phyloP scores from a whole-genome alignment of 163 green algal genomes.

The Trebouxia gelatinosa region DNA sequence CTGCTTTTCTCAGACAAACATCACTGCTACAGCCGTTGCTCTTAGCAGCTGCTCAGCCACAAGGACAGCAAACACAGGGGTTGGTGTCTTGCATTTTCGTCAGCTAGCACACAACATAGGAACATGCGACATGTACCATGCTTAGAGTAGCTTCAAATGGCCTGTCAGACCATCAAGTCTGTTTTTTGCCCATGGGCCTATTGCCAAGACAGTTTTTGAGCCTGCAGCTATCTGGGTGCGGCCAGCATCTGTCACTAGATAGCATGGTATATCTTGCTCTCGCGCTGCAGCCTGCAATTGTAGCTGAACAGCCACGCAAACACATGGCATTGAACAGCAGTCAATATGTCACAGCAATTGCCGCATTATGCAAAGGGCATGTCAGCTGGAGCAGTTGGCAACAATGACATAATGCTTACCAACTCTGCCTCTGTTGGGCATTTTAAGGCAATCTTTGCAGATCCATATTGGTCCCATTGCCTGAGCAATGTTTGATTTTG shows the following conservation, averaged over 20 bases:
- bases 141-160: slow-evolving; percentile 62
- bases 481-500: slow-evolving; percentile 45
- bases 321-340: no score
- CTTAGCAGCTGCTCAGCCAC: no score
- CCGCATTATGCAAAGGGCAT: no score
- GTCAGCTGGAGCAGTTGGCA: no score
- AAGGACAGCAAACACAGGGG: no score
- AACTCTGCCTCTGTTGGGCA: slow-evolving; percentile 52
- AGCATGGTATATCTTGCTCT: slow-evolving; percentile 47
- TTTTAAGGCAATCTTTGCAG: slow-evolving; percentile 71
- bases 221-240: slow-evolving; percentile 68
- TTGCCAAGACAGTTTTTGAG: slow-evolving; percentile 68
- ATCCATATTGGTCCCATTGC: slow-evolving; percentile 64
- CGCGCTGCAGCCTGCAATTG: slow-evolving; percentile 46
- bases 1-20: no score
- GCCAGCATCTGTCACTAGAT: slow-evolving; percentile 71
- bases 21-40: no score
- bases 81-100: no score
- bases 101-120: no score
- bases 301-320: no score
- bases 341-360: no score
- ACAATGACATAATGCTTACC: slow-evolving; percentile 37
- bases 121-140: no score
- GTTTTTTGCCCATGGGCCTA: slow-evolving; percentile 63
- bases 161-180: slow-evolving; percentile 64